These are phyloP conservation scores for Simplicillium sp. DNA, from an alignment of 2,329 filamentous ascomycete species.

Conservation along the genomic window DNA sequence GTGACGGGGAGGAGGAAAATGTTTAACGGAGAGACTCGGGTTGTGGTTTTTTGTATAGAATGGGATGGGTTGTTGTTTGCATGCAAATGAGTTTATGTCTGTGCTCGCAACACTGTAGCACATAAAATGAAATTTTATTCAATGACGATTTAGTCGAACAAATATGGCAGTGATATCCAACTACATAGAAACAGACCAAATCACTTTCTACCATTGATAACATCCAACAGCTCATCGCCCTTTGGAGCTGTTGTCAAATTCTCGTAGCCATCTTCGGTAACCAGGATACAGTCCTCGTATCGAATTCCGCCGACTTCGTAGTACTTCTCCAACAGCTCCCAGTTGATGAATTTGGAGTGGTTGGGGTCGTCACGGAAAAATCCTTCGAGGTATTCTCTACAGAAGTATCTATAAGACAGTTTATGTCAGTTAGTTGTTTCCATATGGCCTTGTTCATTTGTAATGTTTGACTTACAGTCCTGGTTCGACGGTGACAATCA, in stretches of 20 bases:
- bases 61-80: slow-evolving; percentile 7
- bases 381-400: slow-evolving; percentile 60
- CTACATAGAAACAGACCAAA: background rate
- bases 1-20: no score
- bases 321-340: slow-evolving; percentile 54
- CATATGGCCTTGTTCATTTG: no score
- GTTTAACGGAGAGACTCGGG: background rate
- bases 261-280: slow-evolving; percentile 70
- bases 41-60: slow-evolving; percentile 11
- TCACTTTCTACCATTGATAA: slow-evolving; percentile 35
- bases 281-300: slow-evolving; percentile 83
- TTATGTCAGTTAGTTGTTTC: no score
- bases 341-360: slow-evolving; percentile 57
- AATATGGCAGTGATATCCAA: no score
- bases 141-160: no score
- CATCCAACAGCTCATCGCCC: slow-evolving; percentile 56
- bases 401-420: slow-evolving; percentile 53
- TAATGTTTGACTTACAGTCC: slow-evolving; percentile 42
- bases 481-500: slow-evolving; percentile 73
- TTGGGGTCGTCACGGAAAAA: slow-evolving; percentile 51
- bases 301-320: slow-evolving; percentile 80
- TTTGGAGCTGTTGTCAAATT: slow-evolving; percentile 78
- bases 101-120: no score
- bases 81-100: no score
- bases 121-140: no score